Evolutionary conservation across 2,329 filamentous ascomycete genomes (phyloP).

Genomic region (Cadophora luteo-olivacea): DNA sequence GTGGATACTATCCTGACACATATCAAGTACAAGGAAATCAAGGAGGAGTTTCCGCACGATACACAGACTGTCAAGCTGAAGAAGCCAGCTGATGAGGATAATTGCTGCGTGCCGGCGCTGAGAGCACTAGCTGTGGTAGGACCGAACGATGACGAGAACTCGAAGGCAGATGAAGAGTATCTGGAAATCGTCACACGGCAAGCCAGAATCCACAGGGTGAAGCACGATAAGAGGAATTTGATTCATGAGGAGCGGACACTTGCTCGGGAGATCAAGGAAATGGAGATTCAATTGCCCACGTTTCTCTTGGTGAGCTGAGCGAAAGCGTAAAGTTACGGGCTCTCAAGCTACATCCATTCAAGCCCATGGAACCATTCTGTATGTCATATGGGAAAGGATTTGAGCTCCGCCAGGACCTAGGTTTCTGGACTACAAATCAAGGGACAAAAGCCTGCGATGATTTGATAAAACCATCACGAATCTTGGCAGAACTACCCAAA

Average conservation of each 20-base stretch:
- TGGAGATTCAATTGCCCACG: background rate
- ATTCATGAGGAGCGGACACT: background rate
- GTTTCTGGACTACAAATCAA: too few relatives aligned
- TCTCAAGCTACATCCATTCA: too few relatives aligned
- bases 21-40: background rate
- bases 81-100: background rate
- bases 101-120: background rate
- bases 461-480: too few relatives aligned
- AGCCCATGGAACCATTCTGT: background rate
- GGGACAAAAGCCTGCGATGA: too few relatives aligned
- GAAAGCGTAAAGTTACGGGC: background rate
- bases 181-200: background rate
- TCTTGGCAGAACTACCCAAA: too few relatives aligned
- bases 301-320: background rate
- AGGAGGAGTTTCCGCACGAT: background rate
- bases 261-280: background rate
- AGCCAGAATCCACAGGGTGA: background rate
- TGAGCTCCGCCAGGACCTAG: too few relatives aligned
- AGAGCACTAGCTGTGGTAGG: background rate
- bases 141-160: background rate
- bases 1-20: background rate
- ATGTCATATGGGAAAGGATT: too few relatives aligned
- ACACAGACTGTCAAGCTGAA: background rate
- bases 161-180: background rate
- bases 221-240: background rate